Base-by-base conservation (phyloP, 805 yeast genomes). In the Yarrowia sp. region DNA sequence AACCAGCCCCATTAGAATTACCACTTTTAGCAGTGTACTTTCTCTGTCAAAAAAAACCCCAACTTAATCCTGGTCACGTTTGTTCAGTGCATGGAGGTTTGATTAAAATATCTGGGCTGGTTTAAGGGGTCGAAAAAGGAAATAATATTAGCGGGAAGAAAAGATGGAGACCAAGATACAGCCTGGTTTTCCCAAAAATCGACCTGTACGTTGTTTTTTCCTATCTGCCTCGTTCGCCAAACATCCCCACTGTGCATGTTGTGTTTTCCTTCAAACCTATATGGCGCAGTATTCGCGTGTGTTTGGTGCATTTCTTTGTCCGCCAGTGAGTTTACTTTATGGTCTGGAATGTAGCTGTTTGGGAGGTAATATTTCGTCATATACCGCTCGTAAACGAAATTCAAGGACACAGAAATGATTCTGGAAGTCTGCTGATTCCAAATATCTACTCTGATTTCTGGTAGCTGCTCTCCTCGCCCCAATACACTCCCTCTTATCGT, bases 241-340 rank as follows among this genome's bases (percentile, higher is more conserved):
- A n/a, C n/a, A n/a, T n/a, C 40, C 36, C 7, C 40, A n/a, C 40
- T 14, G 17, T 24, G 52, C 36, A 48, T 28, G 24, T 28, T 17
- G 16, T 44, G 52, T 46, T 46, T 48, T 48, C 14, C 40, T 10
- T 12, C 26, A 46, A 46, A 48, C 54, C 26, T 48, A 32, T 30
- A 30, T 30, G 54, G 54, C 54, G 54, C 54, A 48, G 54, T 30
- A 30, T 48, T 48, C 54, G 54, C 54, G 54, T 48, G 54, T 48
- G 54, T 48, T 48, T 48, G 54, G 54, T 48, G 54, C 54, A 26
- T 48, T 32, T 48, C 54, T 32, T 48, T 48, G 54, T 48, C 12
- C 17, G n/a, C 14, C 1, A 17, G 17, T 19, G 38, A 32, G 22
- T 26, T 28, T 46, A 46, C 51, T 26, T 46, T 46, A 46, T 17